Evolutionary conservation across 2,329 filamentous ascomycete genomes (phyloP), one percentile per base, ranked within the genome.

Genomic region (Fusarium sp.): DNA sequence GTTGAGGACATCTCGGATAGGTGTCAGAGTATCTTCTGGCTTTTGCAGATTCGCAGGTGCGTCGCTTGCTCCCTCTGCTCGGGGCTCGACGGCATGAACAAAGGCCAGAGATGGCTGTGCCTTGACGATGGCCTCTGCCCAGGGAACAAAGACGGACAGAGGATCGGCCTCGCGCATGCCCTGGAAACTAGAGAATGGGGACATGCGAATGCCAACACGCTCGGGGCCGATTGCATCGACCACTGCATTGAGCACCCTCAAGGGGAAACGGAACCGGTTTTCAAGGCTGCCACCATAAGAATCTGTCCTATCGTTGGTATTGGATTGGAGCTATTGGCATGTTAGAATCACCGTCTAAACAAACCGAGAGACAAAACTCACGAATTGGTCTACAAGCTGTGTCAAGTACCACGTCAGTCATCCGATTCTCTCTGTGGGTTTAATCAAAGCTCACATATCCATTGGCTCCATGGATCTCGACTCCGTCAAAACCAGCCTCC

Each of bases 401-500:
- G 17, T 42, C 14, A 4, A 13, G 31, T 13, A 4, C 1, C n/a
- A 7, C 27, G 35, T 69, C 19, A 68, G 53, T 38, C 7, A n/a
- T 10, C 15, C 17, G 2, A 3, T 29, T 10, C 43, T 15, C 4
- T 21, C 6, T 14, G 4, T 4, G 8, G 1, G 8, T 25, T 11
- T 25, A 25, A 25, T 14, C 4, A 4, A 7, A 2, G 66, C 66
- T 54, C 2, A 89, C 76, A 62, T 89, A 89, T 3, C 85, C 85
- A 65, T 88, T 86, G 3, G 83, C 84, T 9, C 73, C 80, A 56
- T 84, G 79, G 6, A 82, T 71, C 61, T 93, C 90, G 48, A 93
- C 84, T 5, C 85, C 87, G 68, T 94, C 90, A 31, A 89, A 88
- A 0, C 90, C 90, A 5, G 84, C 86, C 0, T 81, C 79, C 1